Conservation (phyloP, 2,329 filamentous ascomycete genomes). For the Rutstroemia sydowiana region DNA sequence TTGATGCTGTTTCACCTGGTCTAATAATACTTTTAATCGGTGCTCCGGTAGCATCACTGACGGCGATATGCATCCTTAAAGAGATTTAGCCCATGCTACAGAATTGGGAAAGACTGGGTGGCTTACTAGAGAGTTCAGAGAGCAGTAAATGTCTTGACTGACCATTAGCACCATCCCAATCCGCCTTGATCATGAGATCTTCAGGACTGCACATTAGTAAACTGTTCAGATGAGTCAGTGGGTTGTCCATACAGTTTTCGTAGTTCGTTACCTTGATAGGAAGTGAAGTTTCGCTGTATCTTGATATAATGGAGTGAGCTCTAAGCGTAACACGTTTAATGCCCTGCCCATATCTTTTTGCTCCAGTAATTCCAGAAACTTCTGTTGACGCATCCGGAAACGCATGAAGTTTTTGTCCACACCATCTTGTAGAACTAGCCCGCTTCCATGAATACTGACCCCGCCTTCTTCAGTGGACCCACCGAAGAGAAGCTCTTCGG, state of each 20-base stretch:
- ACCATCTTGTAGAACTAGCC: conserved; percentile 66
- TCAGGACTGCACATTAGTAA: conserved; percentile 84
- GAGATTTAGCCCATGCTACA: conserved; percentile 18
- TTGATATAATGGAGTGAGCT: conserved; percentile 79
- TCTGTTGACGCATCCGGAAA: conserved; percentile 86
- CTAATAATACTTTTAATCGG: conserved; percentile 70
- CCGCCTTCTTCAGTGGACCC: conserved; percentile 36
- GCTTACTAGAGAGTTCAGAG: conserved; percentile 74
- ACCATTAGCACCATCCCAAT: conserved; percentile 77
- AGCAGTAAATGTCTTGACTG: conserved; percentile 68
- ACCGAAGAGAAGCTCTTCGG: conserved; percentile 72
- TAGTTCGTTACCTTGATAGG: conserved; percentile 56
- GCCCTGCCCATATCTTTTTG: conserved; percentile 64
- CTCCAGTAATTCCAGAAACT: conserved; percentile 87
- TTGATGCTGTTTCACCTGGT: conserved; percentile 78
- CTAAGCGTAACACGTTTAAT: conserved; percentile 74
- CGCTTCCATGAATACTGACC: conserved; percentile 41
- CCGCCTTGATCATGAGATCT: conserved; percentile 67
- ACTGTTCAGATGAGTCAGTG: conserved; percentile 36
- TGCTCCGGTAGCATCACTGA: conserved; percentile 96
- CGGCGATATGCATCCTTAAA: conserved; percentile 76
- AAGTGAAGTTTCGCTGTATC: conserved; percentile 72
- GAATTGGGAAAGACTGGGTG: background rate
- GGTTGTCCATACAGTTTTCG: background rate
- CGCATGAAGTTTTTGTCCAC: conserved; percentile 74